A percentile compares a stretch with the other conserved stretches of the same genome.
Evolutionary conservation across 352 stramenopile genomes (phyloP).

Genomic region (Aphanomyces stellatus): DNA sequence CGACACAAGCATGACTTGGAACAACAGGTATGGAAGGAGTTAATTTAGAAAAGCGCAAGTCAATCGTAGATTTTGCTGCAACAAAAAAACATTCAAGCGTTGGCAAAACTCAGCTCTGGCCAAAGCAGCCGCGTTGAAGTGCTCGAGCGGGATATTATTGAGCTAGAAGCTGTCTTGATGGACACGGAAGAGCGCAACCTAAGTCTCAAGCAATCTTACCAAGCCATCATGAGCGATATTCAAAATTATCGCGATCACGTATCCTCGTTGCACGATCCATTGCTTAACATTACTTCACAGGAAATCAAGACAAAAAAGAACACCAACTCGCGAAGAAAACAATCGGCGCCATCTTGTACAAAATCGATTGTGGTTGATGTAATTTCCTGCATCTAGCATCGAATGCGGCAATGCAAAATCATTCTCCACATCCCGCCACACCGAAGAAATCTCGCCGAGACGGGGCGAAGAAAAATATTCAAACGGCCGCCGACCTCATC

Average conservation of each 20-base stretch:
- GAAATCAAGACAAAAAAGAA: not conserved
- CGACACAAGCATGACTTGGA: not conserved
- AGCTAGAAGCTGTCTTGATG: not conserved
- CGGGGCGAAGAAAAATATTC: not conserved
- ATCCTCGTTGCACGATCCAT: not conserved
- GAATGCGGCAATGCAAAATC: not conserved
- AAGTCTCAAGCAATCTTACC: not conserved
- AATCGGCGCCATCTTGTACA: too few species aligned
- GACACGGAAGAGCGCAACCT: not conserved
- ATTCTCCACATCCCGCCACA: not conserved
- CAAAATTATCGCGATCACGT: not conserved
- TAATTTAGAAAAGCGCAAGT: too few species aligned
- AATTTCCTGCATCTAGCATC: not conserved
- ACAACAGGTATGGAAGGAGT: constrained; percentile 16
- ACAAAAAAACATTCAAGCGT: constrained; percentile 10
- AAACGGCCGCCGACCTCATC: constrained; percentile 15
- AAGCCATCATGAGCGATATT: not conserved
- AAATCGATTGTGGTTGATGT: too few species aligned
- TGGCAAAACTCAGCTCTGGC: constrained; percentile 6
- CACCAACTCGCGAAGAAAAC: too few species aligned
- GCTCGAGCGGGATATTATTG: not conserved
- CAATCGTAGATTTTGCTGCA: constrained; percentile 3
- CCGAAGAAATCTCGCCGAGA: not conserved
- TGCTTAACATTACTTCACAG: not conserved
- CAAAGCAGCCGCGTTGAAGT: not conserved